Conservation (phyloP, 495 filamentous ascomycete genomes). For the Penicillium maclennaniae region DNA sequence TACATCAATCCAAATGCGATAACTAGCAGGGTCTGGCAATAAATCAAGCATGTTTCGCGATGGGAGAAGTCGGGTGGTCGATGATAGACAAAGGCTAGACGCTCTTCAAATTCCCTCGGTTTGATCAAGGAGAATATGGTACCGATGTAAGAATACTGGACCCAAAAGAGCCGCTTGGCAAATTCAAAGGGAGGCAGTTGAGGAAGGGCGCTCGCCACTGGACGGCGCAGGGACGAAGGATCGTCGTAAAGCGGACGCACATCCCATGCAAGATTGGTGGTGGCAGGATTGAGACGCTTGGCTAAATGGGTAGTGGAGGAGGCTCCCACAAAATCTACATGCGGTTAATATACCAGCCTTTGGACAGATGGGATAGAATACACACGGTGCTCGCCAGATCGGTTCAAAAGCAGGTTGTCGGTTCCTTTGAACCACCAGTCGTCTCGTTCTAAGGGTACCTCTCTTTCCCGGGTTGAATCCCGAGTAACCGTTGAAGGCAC, state of each 20-base stretch:
- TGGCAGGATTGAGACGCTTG: slow-evolving; percentile 33
- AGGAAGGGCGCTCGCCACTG: slow-evolving; percentile 24
- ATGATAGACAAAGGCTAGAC: slow-evolving; percentile 37
- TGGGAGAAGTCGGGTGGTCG: slow-evolving; percentile 32
- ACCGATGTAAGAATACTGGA: slow-evolving; percentile 49
- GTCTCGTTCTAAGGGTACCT: slow-evolving; percentile 28
- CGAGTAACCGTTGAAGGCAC: slow-evolving; percentile 9
- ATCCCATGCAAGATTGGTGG: slow-evolving; percentile 37
- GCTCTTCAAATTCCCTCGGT: slow-evolving; percentile 39
- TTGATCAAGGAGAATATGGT: slow-evolving; percentile 49
- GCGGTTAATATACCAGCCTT: neutral
- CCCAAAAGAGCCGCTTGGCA: slow-evolving; percentile 44
- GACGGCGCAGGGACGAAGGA: slow-evolving; percentile 29
- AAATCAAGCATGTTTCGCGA: slow-evolving; percentile 32
- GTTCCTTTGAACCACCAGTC: slow-evolving; percentile 43
- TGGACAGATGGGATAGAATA: neutral
- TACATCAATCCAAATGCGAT: slow-evolving; percentile 53
- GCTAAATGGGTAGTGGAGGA: slow-evolving; percentile 35
- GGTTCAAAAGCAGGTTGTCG: slow-evolving; percentile 32
- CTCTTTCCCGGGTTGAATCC: slow-evolving; percentile 11
- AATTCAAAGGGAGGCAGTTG: slow-evolving; percentile 42
- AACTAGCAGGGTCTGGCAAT: slow-evolving; percentile 40
- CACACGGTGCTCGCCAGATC: slow-evolving; percentile 38
- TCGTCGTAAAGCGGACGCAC: slow-evolving; percentile 39
- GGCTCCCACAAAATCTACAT: slow-evolving; percentile 32